Conservation (phyloP, 2,329 filamentous ascomycete species). For the Zopfia rhizophila region DNA sequence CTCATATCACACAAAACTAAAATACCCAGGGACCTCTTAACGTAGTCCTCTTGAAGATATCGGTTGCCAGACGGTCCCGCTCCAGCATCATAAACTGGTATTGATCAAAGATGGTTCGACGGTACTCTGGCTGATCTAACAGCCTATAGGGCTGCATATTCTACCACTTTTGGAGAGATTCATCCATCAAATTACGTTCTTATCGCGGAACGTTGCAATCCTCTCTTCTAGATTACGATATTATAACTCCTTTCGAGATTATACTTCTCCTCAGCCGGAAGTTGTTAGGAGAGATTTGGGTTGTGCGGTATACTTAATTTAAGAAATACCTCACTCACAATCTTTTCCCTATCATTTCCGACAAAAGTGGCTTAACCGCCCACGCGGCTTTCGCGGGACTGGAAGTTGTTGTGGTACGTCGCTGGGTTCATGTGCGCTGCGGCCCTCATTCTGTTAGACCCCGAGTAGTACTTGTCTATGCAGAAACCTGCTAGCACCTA, state of each 20-base stretch:
- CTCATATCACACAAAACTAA: no score
- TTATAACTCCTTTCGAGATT: slow-evolving; percentile 22
- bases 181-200: slow-evolving; percentile 1
- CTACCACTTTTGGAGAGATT: slow-evolving; percentile 24
- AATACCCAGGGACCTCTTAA: slow-evolving; percentile 13
- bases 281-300: slow-evolving; percentile 20
- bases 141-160: slow-evolving; percentile 20
- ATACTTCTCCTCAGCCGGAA: slow-evolving; percentile 21
- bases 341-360: slow-evolving; percentile 16
- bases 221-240: slow-evolving; percentile 4
- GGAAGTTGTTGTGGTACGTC: slow-evolving; percentile 19
- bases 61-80: slow-evolving; percentile 13
- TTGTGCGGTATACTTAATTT: slow-evolving; percentile 20
- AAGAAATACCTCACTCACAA: slow-evolving; percentile 18
- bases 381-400: slow-evolving; percentile 19
- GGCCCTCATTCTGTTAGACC: slow-evolving; percentile 14
- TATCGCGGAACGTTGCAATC: slow-evolving; percentile 2
- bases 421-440: slow-evolving; percentile 15
- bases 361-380: slow-evolving; percentile 22
- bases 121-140: slow-evolving; percentile 16
- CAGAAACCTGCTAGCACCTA: slow-evolving; percentile 4
- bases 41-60: slow-evolving; percentile 14
- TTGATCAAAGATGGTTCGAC: slow-evolving; percentile 18
- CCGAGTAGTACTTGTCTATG: slow-evolving; percentile 27
- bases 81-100: slow-evolving; percentile 18